phyloP scores from a whole-genome alignment of 2,329 filamentous ascomycete genomes.

The Daldinia sp. region DNA sequence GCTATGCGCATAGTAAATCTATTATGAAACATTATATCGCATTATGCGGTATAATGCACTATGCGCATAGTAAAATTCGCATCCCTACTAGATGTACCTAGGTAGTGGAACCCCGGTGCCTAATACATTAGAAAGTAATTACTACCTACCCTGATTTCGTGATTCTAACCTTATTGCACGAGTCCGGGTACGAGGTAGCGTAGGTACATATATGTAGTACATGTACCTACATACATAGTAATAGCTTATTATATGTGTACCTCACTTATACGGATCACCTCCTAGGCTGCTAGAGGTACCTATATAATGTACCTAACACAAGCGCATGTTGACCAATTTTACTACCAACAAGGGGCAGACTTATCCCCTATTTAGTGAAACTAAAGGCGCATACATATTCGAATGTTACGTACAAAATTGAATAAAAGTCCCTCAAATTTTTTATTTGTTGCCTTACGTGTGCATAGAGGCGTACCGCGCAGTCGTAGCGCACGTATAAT shows the following conservation, averaged over 20 bases:
- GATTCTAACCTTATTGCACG: slow-evolving; percentile 1
- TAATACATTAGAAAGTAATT: slow-evolving; percentile 6
- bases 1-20: too few relatives aligned
- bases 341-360: slow-evolving; percentile 1
- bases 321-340: slow-evolving; percentile 5
- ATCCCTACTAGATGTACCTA: not conserved
- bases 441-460: slow-evolving; percentile 8
- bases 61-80: too few relatives aligned
- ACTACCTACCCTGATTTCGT: slow-evolving; percentile 13
- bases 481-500: not conserved
- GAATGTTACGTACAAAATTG: slow-evolving; percentile 4
- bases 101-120: slow-evolving; percentile 20
- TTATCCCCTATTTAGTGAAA: slow-evolving; percentile 12
- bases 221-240: not conserved
- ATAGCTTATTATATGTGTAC: slow-evolving; percentile 1
- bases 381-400: slow-evolving; percentile 1
- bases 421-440: not conserved
- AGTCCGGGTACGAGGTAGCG: not conserved
- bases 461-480: not conserved
- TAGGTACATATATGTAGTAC: slow-evolving; percentile 6
- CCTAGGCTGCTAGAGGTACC: too few relatives aligned
- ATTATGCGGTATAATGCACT: too few relatives aligned
- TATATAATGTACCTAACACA: slow-evolving; percentile 5
- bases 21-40: too few relatives aligned
- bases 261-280: slow-evolving; percentile 18